Evolutionary conservation across 441 rosid genomes (phyloP).

Genomic region (Metrosideros polymorpha): DNA sequence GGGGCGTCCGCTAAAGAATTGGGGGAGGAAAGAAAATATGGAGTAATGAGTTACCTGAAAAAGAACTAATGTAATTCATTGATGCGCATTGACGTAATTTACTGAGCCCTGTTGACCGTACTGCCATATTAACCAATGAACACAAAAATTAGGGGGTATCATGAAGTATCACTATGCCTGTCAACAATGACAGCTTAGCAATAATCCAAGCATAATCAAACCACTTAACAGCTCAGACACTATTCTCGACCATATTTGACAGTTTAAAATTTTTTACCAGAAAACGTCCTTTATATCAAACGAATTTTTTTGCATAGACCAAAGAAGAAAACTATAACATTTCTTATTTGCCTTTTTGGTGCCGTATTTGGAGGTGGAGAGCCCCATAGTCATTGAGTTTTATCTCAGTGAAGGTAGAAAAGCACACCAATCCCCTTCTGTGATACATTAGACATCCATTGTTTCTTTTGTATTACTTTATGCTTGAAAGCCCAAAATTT

Average conservation of each 20-base stretch:
- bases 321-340: neutral
- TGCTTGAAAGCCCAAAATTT: neutral
- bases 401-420: neutral
- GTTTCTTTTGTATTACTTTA: neutral
- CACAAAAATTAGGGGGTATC: neutral
- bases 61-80: neutral
- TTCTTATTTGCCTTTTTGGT: neutral
- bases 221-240: neutral
- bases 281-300: neutral
- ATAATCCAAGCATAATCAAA: neutral
- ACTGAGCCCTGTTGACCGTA: slow-evolving; percentile 2
- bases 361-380: neutral
- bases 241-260: neutral
- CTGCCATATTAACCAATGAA: neutral
- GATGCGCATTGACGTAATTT: slow-evolving; percentile 39
- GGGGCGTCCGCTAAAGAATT: neutral
- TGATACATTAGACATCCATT: neutral
- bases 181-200: neutral
- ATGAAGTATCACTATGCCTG: neutral
- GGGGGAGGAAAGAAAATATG: slow-evolving; percentile 16
- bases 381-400: neutral
- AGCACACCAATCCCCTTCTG: neutral
- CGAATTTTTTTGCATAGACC: neutral
- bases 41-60: slow-evolving; percentile 23
- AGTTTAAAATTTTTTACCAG: neutral